Evolutionary conservation across 768 basidiomycete genomes (phyloP).

Genomic region (Serpula lacrymans): DNA sequence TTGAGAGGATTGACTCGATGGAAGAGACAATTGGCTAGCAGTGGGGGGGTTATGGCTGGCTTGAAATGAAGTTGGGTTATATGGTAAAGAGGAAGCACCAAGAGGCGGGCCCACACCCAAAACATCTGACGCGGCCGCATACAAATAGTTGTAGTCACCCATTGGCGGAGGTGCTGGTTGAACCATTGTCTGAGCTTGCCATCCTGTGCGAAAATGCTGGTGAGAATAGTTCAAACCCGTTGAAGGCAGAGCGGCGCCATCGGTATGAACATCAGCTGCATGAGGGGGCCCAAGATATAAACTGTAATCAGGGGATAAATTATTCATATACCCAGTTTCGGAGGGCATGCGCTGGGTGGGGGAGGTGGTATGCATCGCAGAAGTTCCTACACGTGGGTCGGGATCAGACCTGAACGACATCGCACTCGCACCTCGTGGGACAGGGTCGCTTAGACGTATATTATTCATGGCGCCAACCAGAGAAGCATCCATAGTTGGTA

Average conservation of each 20-base stretch:
- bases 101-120: constrained; percentile 74
- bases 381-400: constrained; percentile 52
- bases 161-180: constrained; percentile 23
- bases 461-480: constrained; percentile 51
- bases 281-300: no score
- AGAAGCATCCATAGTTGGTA: constrained; percentile 42
- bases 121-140: constrained; percentile 76
- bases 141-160: constrained; percentile 54
- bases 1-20: constrained; percentile 31
- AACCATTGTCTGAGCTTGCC: constrained; percentile 17
- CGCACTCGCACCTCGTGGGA: constrained; percentile 26
- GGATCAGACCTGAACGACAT: constrained; percentile 37
- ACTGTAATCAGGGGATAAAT: constrained; percentile 37
- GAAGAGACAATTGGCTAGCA: constrained; percentile 21
- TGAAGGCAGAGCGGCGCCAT: constrained; percentile 27
- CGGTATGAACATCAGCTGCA: constrained; percentile 13
- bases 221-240: no score
- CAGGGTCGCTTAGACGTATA: constrained; percentile 48
- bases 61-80: constrained; percentile 13
- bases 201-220: constrained; percentile 20
- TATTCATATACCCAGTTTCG: constrained; percentile 39
- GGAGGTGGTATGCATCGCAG: constrained; percentile 41
- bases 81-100: constrained; percentile 22
- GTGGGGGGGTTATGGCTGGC: constrained; percentile 20
- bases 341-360: constrained; percentile 25